Percentiles rank a stretch among this genome's conserved stretches.
Evolutionary conservation across 108 stramenopile genomes (phyloP).

Genomic region (Craspedostauros australis): DNA sequence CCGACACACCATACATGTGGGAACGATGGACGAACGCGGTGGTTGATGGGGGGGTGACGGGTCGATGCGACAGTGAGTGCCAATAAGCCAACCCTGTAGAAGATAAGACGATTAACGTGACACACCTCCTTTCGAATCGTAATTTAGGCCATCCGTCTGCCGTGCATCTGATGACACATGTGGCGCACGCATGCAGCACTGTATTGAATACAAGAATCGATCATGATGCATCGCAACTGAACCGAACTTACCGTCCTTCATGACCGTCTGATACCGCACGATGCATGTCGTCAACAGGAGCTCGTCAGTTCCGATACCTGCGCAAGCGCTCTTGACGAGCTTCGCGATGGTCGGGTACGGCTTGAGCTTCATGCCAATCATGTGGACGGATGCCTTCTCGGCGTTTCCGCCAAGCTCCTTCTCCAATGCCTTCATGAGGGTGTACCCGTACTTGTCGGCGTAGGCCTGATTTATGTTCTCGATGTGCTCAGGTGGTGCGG

Average conservation of each 20-base stretch:
- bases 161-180: too few relatives aligned
- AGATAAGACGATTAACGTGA: too few relatives aligned
- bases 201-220: background rate
- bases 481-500: conserved; percentile 33
- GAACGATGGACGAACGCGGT: too few relatives aligned
- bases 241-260: conserved; percentile 20
- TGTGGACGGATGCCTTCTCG: conserved; percentile 27
- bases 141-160: too few relatives aligned
- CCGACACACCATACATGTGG: too few relatives aligned
- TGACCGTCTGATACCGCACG: conserved; percentile 48
- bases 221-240: background rate
- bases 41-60: too few relatives aligned
- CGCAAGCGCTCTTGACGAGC: conserved; percentile 56
- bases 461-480: conserved; percentile 36
- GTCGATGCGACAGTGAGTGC: too few relatives aligned
- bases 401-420: conserved; percentile 62
- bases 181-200: too few relatives aligned
- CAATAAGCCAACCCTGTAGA: too few relatives aligned
- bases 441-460: conserved; percentile 55
- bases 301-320: conserved; percentile 63
- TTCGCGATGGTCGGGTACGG: conserved; percentile 53
- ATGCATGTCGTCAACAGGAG: conserved; percentile 44
- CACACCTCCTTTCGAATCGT: too few relatives aligned
- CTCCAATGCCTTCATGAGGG: conserved; percentile 55
- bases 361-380: conserved; percentile 52